A percentile compares a stretch with the other conserved stretches of the same genome.
Evolutionary conservation across 2,329 filamentous ascomycete species (phyloP).

Genomic region (Aspergillus fijiensis): DNA sequence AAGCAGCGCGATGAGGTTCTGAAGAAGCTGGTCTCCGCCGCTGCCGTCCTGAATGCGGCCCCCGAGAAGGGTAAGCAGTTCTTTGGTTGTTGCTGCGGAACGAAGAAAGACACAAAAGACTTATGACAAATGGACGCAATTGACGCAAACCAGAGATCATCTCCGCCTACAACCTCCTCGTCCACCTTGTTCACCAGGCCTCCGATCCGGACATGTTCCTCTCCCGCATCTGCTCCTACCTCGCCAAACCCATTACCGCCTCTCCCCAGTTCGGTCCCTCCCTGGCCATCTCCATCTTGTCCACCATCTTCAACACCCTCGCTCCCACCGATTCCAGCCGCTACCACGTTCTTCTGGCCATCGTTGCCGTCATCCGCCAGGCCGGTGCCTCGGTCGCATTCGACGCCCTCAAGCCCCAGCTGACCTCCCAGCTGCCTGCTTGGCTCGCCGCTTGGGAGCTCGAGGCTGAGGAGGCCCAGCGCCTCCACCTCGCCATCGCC

Average conservation of each 20-base stretch:
- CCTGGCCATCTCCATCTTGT: constrained; percentile 84
- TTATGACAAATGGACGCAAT: constrained; percentile 21
- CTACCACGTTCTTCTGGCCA: constrained; percentile 86
- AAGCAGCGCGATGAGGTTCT: constrained; percentile 78
- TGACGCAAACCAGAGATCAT: constrained; percentile 69
- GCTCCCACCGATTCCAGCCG: constrained; percentile 72
- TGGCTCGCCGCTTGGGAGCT: constrained; percentile 85
- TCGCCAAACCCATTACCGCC: constrained; percentile 80
- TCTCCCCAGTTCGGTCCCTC: constrained; percentile 82
- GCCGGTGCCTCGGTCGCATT: constrained; percentile 71
- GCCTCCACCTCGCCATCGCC: constrained; percentile 78
- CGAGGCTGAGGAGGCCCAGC: constrained; percentile 77
- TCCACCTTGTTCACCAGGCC: constrained; percentile 87
- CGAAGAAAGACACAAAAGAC: constrained; percentile 10
- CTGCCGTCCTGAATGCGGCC: constrained; percentile 72
- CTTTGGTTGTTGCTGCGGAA: background rate
- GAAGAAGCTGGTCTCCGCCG: constrained; percentile 82
- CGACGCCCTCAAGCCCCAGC: constrained; percentile 77
- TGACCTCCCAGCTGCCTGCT: constrained; percentile 71
- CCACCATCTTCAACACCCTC: constrained; percentile 95
- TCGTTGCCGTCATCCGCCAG: constrained; percentile 76
- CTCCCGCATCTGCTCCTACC: constrained; percentile 82
- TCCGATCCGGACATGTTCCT: constrained; percentile 83
- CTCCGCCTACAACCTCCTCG: constrained; percentile 92
- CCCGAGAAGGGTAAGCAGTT: constrained; percentile 72